phyloP scores from a whole-genome alignment of 495 filamentous ascomycete genomes.

The Cercophora samala region DNA sequence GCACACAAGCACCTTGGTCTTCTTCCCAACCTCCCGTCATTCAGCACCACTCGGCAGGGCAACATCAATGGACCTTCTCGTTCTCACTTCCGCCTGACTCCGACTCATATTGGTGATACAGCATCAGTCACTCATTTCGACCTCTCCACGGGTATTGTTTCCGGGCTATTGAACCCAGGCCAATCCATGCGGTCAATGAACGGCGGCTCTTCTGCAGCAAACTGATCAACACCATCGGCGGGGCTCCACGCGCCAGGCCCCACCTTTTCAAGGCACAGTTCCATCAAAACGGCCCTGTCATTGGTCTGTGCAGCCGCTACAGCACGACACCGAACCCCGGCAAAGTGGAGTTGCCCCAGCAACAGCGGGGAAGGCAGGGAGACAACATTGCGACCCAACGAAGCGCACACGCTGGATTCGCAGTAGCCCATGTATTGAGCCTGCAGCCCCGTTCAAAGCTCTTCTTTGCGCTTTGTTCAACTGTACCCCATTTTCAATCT shows the following conservation, averaged over 20 bases:
- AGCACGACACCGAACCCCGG: background rate
- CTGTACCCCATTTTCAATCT: background rate
- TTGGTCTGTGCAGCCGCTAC: background rate
- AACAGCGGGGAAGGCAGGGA: background rate
- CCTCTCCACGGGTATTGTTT: background rate
- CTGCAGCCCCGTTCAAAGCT: background rate
- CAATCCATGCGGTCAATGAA: background rate
- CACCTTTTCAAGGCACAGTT: background rate
- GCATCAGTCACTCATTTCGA: background rate
- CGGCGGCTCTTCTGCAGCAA: background rate
- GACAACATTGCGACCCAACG: background rate
- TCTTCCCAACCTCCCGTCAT: too few species aligned
- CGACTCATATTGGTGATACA: too few species aligned
- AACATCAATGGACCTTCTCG: too few species aligned
- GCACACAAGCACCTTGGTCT: too few species aligned
- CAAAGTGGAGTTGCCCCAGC: background rate
- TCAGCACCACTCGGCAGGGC: too few species aligned
- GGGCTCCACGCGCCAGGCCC: background rate
- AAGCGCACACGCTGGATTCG: background rate
- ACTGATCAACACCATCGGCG: background rate
- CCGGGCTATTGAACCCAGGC: background rate
- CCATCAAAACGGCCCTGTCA: background rate
- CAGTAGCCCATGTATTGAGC: background rate
- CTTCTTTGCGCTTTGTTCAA: background rate
- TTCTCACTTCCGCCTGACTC: too few species aligned